phyloP scores from a whole-genome alignment of 202 grass and related monocot genomes.

The Eragrostis tef region DNA sequence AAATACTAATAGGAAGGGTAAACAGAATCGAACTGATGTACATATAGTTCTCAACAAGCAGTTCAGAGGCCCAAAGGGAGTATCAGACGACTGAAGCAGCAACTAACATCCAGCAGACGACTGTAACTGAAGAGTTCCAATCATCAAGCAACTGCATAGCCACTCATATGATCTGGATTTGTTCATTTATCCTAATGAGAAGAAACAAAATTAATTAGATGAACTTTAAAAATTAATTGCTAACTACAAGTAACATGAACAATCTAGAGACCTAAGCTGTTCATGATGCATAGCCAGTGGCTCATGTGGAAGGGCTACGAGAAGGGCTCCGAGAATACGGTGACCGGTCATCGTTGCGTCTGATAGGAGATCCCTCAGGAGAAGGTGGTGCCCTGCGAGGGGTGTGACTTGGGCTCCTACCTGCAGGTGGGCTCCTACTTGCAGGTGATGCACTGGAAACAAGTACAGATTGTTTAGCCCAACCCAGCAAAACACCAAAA shows the following conservation, averaged over 20 bases:
- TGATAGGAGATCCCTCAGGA: constrained; percentile 53
- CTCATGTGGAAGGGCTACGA: constrained; percentile 55
- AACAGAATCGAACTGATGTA: constrained; percentile 44
- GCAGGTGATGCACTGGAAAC: constrained; percentile 51
- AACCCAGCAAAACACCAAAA: not conserved
- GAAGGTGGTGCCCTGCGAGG: constrained; percentile 53
- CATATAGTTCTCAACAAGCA: constrained; percentile 52
- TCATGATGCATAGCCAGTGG: not conserved
- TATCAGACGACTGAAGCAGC: constrained; percentile 40
- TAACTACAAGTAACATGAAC: constrained; percentile 14
- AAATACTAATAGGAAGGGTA: constrained; percentile 40
- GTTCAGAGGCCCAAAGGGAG: constrained; percentile 42
- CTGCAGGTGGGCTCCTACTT: constrained; percentile 55
- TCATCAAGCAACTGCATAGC: constrained; percentile 21
- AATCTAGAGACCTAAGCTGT: constrained; percentile 36
- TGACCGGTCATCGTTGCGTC: constrained; percentile 37
- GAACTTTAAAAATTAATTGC: not conserved
- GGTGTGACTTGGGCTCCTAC: constrained; percentile 60
- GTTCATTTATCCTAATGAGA: constrained; percentile 35
- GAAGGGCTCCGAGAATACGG: constrained; percentile 56
- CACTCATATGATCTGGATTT: constrained; percentile 1
- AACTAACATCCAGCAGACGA: constrained; percentile 33
- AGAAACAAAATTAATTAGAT: constrained; percentile 17
- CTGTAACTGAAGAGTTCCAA: constrained; percentile 5
- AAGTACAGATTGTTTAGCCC: constrained; percentile 8